These are phyloP conservation scores for Leccinum angustisporum DNA, from an alignment of 1,284 basidiomycete genomes.

Conservation along the genomic window DNA sequence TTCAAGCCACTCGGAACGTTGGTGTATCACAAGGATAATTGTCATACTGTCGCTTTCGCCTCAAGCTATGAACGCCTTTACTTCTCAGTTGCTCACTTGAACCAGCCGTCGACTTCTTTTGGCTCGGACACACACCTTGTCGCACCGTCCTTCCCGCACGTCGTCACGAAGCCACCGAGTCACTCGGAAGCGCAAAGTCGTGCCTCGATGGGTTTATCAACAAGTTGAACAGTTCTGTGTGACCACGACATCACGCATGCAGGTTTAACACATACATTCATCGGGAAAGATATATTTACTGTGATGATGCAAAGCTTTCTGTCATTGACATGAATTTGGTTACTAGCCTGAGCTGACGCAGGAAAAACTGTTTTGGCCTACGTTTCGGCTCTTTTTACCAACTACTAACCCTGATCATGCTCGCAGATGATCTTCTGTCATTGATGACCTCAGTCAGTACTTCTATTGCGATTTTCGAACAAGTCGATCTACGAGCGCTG, in stretches of 20 bases:
- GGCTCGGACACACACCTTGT: slow-evolving; percentile 72
- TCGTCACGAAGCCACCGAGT: too few relatives aligned
- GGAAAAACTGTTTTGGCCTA: slow-evolving; percentile 5
- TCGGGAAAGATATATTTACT: not conserved
- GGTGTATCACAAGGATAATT: slow-evolving; percentile 72
- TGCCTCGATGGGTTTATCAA: too few relatives aligned
- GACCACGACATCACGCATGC: too few relatives aligned
- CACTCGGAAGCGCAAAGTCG: too few relatives aligned
- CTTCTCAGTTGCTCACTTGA: not conserved
- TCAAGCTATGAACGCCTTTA: slow-evolving; percentile 3
- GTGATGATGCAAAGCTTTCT: not conserved
- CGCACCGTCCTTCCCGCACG: slow-evolving; percentile 43
- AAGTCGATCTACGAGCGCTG: slow-evolving; percentile 1
- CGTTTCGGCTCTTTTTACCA: not conserved
- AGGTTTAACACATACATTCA: too few relatives aligned
- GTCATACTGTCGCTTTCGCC: slow-evolving; percentile 73
- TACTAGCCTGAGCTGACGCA: not conserved
- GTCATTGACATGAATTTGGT: not conserved
- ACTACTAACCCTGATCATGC: not conserved
- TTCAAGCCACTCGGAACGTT: slow-evolving; percentile 80
- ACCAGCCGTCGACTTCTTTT: slow-evolving; percentile 56
- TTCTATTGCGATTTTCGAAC: slow-evolving; percentile 23
- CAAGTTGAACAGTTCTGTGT: too few relatives aligned
- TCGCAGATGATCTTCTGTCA: slow-evolving; percentile 2
- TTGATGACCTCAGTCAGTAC: slow-evolving; percentile 8